Evolutionary conservation across 805 yeast genomes (phyloP).

Genomic region (Naumovozyma dairenensis): DNA sequence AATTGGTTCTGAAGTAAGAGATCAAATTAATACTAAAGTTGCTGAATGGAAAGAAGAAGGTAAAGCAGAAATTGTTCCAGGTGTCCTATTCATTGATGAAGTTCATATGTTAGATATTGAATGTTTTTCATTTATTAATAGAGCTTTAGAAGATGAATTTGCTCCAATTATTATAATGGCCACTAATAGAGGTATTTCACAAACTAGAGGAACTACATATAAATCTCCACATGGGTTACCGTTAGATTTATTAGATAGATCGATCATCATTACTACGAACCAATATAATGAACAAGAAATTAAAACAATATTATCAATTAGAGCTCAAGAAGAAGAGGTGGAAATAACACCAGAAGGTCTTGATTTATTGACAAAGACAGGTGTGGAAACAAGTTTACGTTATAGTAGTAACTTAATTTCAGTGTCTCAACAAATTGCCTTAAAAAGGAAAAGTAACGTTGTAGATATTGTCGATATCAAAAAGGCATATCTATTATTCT

Average conservation of each 20-base stretch:
- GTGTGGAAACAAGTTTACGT: slow-evolving; percentile 81
- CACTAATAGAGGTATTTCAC: slow-evolving; percentile 91
- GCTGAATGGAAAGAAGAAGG: slow-evolving; percentile 99
- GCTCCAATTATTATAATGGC: slow-evolving; percentile 98
- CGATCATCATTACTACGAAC: slow-evolving; percentile 82
- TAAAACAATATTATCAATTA: slow-evolving; percentile 71
- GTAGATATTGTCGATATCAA: slow-evolving; percentile 79
- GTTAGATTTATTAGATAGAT: slow-evolving; percentile 84
- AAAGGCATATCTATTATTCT: slow-evolving; percentile 75
- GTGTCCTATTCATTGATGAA: slow-evolving; percentile 94
- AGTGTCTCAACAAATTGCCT: slow-evolving; percentile 79
- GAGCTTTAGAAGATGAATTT: slow-evolving; percentile 93
- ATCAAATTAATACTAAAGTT: slow-evolving; percentile 91
- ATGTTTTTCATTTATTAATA: slow-evolving; percentile 86
- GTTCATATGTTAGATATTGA: slow-evolving; percentile 98
- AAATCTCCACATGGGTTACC: slow-evolving; percentile 98
- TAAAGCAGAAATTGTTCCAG: slow-evolving; percentile 95
- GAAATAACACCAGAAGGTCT: slow-evolving; percentile 75
- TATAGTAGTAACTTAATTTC: slow-evolving; percentile 87
- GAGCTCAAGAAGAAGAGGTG: slow-evolving; percentile 92
- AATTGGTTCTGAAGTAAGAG: slow-evolving; percentile 89
- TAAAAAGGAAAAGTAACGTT: slow-evolving; percentile 56
- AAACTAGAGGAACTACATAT: slow-evolving; percentile 86
- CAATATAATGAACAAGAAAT: slow-evolving; percentile 76
- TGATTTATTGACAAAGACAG: slow-evolving; percentile 80